phyloP scores from a whole-genome alignment of 495 filamentous ascomycete species.

The Neurospora intermedia region DNA sequence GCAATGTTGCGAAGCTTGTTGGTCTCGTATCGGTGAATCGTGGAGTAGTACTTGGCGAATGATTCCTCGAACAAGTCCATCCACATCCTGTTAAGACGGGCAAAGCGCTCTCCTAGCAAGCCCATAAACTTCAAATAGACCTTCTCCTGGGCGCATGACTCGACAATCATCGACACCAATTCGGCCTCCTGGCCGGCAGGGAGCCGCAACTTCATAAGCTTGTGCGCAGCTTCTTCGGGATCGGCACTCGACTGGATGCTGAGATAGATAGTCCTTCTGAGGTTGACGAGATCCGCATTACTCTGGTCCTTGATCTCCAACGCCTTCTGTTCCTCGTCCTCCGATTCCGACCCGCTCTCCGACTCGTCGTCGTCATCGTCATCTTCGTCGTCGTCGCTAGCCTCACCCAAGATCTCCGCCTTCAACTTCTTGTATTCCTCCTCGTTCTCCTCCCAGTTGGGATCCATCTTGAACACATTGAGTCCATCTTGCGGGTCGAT shows the following conservation, averaged over 20 bases:
- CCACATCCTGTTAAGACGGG: conserved; percentile 92
- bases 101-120: conserved; percentile 85
- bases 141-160: conserved; percentile 88
- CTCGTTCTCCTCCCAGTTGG: conserved; percentile 84
- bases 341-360: conserved; percentile 71
- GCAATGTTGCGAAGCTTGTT: conserved; percentile 91
- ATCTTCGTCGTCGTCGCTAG: conserved; percentile 63
- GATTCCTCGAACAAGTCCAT: conserved; percentile 77
- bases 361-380: conserved; percentile 61
- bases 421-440: conserved; percentile 79
- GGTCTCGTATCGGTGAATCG: conserved; percentile 92
- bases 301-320: conserved; percentile 97
- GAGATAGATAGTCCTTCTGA: conserved; percentile 89
- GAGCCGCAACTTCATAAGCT: conserved; percentile 83
- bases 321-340: conserved; percentile 52
- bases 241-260: conserved; percentile 93
- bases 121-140: conserved; percentile 97
- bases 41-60: conserved; percentile 91
- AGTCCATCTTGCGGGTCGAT: conserved; percentile 73
- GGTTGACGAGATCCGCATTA: conserved; percentile 87
- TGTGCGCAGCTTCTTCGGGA: conserved; percentile 93
- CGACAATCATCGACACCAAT: conserved; percentile 90
- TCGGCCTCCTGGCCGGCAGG: conserved; percentile 83
- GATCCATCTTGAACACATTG: conserved; percentile 92
- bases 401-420: conserved; percentile 90